Conservation (phyloP, 306 rosid species). For the Mimosa bimucronata region DNA sequence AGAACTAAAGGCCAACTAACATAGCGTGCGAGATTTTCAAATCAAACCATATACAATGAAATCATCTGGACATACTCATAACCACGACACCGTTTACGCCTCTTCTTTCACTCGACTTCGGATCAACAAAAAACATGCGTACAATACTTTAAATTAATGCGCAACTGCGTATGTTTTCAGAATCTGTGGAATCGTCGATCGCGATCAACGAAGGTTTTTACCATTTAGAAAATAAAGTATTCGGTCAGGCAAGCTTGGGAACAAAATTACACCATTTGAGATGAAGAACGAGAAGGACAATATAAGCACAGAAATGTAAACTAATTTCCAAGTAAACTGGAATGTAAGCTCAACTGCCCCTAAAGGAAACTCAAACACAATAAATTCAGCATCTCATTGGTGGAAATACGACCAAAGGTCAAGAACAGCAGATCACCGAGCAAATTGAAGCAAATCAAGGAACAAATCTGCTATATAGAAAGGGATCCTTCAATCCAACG, state of each 20-base stretch:
- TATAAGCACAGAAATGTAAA: background rate
- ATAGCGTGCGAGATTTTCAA: background rate
- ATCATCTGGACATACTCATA: background rate
- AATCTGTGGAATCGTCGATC: background rate
- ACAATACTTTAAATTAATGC: background rate
- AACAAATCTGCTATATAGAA: background rate
- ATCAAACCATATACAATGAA: background rate
- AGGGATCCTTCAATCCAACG: background rate
- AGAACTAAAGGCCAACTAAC: background rate
- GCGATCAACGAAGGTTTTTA: background rate
- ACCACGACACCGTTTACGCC: background rate
- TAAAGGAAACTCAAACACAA: background rate
- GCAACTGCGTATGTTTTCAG: background rate
- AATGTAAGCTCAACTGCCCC: background rate
- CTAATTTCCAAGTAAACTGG: background rate
- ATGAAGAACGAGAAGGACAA: background rate
- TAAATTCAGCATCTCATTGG: slow-evolving; percentile 13
- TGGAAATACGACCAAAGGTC: background rate
- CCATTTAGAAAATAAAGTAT: background rate
- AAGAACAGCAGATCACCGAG: background rate
- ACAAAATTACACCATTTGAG: background rate
- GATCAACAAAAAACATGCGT: background rate
- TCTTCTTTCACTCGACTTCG: background rate
- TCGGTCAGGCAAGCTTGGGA: background rate
- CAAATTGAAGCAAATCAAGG: background rate